Conservation (phyloP, 208 protist species). For the Porcisia deanei region DNA sequence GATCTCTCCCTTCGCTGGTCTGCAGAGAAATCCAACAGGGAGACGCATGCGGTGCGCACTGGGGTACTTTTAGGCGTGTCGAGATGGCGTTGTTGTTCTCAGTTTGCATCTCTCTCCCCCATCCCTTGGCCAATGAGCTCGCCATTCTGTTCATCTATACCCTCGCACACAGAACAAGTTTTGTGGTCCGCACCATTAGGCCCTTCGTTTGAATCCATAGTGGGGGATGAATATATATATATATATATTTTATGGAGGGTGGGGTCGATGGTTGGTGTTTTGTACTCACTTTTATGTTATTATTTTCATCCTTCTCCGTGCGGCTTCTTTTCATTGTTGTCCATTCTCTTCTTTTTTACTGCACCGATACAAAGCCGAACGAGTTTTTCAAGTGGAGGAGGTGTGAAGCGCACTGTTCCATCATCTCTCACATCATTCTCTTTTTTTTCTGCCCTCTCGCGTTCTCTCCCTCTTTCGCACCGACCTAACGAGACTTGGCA, state of each 20-base stretch:
- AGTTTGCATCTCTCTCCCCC: not conserved
- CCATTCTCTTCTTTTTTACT: too few species aligned
- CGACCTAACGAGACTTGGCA: not conserved
- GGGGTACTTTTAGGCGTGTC: not conserved
- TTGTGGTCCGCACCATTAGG: not conserved
- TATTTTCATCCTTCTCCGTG: not conserved
- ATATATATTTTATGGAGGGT: too few species aligned
- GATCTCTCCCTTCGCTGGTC: not conserved
- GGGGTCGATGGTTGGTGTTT: not conserved
- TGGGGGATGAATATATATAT: not conserved
- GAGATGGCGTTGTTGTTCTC: not conserved
- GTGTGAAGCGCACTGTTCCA: not conserved
- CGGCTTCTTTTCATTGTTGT: not conserved
- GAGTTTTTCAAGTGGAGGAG: not conserved
- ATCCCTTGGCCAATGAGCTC: not conserved
- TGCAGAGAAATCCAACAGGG: not conserved
- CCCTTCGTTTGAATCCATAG: not conserved
- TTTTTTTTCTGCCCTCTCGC: not conserved
- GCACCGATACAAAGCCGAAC: not conserved
- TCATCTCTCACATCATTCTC: not conserved
- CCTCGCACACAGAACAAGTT: not conserved
- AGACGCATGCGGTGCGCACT: not conserved
- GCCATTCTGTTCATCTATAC: not conserved
- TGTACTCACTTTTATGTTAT: not conserved
- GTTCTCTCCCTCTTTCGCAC: not conserved